Percentiles rank a stretch among this genome's conserved stretches.
Evolutionary conservation across 352 stramenopile genomes (phyloP).

Genomic region (Pythium vanterpoolii): DNA sequence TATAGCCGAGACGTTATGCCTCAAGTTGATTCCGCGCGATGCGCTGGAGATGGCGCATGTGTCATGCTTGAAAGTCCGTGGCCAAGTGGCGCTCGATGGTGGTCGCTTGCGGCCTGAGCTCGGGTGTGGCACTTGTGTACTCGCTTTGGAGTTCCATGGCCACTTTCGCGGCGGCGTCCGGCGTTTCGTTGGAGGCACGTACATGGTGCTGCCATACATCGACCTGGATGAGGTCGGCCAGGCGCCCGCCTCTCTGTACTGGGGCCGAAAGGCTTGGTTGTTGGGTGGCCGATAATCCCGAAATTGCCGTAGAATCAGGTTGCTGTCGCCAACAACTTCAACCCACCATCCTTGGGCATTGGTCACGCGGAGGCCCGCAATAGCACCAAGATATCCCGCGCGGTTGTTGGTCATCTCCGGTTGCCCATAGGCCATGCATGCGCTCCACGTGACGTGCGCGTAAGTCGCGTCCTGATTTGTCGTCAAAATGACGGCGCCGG

Average conservation of each 20-base stretch:
- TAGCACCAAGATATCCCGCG: slow-evolving; percentile 9
- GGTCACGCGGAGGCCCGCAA: background rate
- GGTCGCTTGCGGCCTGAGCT: background rate
- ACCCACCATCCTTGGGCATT: background rate
- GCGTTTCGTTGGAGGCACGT: slow-evolving; percentile 19
- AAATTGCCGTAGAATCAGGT: slow-evolving; percentile 2
- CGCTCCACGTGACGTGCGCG: too few relatives aligned
- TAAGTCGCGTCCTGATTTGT: too few relatives aligned
- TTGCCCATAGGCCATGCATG: slow-evolving; percentile 2
- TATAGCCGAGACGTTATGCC: background rate
- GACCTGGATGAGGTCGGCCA: background rate
- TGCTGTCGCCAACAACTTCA: slow-evolving; percentile 14
- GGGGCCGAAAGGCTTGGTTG: background rate
- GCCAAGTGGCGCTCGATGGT: background rate
- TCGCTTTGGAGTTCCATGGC: background rate
- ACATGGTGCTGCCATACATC: slow-evolving; percentile 7
- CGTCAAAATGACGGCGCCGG: too few relatives aligned
- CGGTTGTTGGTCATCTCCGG: slow-evolving; percentile 15
- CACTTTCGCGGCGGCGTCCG: slow-evolving; percentile 10
- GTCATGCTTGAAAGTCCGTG: slow-evolving; percentile 1
- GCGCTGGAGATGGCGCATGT: background rate
- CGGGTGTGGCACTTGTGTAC: background rate
- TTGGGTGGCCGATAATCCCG: background rate
- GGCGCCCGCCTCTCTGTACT: background rate
- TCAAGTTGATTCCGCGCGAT: background rate